Base-by-base conservation (phyloP, 345 rosid genomes). In the Passiflora organensis region DNA sequence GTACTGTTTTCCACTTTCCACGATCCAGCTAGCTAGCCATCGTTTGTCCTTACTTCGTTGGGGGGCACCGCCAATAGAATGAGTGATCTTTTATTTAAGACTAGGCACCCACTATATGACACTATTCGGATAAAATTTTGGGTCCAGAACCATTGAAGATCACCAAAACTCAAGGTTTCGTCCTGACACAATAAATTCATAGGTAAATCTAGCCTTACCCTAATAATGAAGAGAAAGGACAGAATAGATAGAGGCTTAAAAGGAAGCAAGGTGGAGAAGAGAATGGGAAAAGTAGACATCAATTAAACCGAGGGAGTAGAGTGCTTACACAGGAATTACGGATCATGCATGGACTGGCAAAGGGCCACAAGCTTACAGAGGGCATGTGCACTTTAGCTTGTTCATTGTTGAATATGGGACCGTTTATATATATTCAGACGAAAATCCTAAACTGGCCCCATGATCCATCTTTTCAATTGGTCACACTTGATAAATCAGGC, bases 291-390 rank as follows among this genome's bases (percentile, higher is more conserved):
- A 0, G 10, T 12, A 10, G 32, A 9, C 36, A 54, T 1, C 41
- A 4, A 48, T n/a, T 39, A 46, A 37, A 48, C 37, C 48, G 32
- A 43, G 57, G 25, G n/a, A 41, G n/a, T n/a, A n/a, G n/a, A n/a
- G 56, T 50, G 34, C 53, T 51, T 20, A 16, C 43, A 71, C 60
- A 58, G n/a, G 51, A 71, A 68, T 68, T 65, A 67, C 62, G 62
- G 65, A 62, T 48, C 55, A 53, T 72, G 76, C 74, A 70, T 74
- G 64, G 83, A 74, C 80, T 70, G n/a, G n/a, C n/a, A n/a, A 70
- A 79, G 76, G 78, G 70, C 80, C 83, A 79, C 74, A 68, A 76
- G 60, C 68, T 59, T 67, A 53, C 78, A 41, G 67, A 63, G 63
- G 45, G 74, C 83, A 79, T 70, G 80, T 79, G 78, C 83, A 44